Percentiles rank a stretch among this genome's conserved stretches.
Evolutionary conservation across 176 grass and related monocot species (phyloP).

Genomic region (Bolboschoenus planiculmis): DNA sequence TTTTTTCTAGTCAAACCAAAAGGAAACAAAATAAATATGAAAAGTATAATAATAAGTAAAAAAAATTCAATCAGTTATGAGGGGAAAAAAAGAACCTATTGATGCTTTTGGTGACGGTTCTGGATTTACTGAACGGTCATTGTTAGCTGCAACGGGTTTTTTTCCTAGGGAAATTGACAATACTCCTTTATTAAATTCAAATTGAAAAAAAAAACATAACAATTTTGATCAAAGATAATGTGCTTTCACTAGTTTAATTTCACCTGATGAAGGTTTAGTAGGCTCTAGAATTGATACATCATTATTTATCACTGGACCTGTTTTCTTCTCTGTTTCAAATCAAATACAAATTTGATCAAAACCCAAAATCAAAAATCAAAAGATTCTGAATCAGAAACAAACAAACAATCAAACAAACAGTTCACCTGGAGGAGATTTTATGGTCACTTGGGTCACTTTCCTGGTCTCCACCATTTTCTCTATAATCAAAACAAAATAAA

Average conservation of each 20-base stretch:
- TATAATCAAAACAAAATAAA: neutral
- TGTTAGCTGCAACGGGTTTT: neutral
- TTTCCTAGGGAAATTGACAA: conserved; percentile 4
- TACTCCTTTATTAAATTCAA: neutral
- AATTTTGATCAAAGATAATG: neutral
- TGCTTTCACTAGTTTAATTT: neutral
- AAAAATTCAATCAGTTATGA: neutral
- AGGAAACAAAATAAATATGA: neutral
- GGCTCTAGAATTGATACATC: conserved; percentile 23
- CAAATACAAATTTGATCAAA: neutral
- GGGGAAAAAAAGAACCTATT: neutral
- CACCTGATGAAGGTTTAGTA: conserved; percentile 34
- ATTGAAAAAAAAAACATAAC: neutral
- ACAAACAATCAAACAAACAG: neutral
- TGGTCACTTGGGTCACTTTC: conserved; percentile 10
- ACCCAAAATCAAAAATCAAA: neutral
- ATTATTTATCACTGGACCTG: conserved; percentile 33
- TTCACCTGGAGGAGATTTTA: conserved; percentile 40
- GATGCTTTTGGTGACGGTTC: conserved; percentile 19
- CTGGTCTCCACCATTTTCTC: conserved; percentile 3
- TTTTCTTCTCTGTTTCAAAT: conserved; percentile 49
- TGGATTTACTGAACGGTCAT: conserved; percentile 8
- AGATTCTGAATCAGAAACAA: neutral
- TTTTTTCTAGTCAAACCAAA: conserved; percentile 42
- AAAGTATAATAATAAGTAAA: neutral